These are phyloP conservation scores for Pterula multifida DNA, from an alignment of 1,284 basidiomycete species.

Conservation along the genomic window DNA sequence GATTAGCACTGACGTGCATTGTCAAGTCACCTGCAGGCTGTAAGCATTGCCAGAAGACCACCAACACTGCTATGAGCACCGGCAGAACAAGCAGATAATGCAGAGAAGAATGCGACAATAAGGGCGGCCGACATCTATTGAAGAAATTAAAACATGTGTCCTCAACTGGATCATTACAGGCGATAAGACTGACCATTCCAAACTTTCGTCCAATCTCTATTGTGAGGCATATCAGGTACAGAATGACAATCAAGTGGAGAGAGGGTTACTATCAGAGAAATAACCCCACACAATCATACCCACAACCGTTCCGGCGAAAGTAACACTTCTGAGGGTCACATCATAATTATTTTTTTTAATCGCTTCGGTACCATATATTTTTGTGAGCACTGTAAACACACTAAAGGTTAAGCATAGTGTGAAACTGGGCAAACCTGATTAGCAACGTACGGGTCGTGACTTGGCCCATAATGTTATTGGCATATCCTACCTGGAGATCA, in stretches of 20 bases:
- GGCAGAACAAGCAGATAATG: conserved; percentile 71
- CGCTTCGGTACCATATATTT: conserved; percentile 45
- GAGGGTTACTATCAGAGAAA: conserved; percentile 57
- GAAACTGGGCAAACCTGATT: too few species aligned
- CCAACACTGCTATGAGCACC: conserved; percentile 63
- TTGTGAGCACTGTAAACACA: conserved; percentile 51
- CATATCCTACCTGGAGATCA: conserved; percentile 44
- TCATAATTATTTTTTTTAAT: conserved; percentile 42
- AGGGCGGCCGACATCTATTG: conserved; percentile 61
- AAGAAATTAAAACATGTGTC: too few species aligned
- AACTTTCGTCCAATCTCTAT: conserved; percentile 65
- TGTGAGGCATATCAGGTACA: too few species aligned
- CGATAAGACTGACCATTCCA: conserved; percentile 63
- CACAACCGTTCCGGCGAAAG: conserved; percentile 78
- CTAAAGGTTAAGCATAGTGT: too few species aligned
- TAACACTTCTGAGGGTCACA: conserved; percentile 51
- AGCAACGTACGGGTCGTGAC: conserved; percentile 34
- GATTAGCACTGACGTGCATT: neutral
- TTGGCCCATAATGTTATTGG: conserved; percentile 67
- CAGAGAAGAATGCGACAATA: conserved; percentile 73
- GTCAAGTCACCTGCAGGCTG: conserved; percentile 56
- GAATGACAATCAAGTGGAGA: too few species aligned
- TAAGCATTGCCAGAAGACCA: conserved; percentile 72
- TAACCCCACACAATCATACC: conserved; percentile 72
- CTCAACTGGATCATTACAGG: too few species aligned